Evolutionary conservation across 768 basidiomycete species (phyloP).

Genomic region (Ramaria rubella): DNA sequence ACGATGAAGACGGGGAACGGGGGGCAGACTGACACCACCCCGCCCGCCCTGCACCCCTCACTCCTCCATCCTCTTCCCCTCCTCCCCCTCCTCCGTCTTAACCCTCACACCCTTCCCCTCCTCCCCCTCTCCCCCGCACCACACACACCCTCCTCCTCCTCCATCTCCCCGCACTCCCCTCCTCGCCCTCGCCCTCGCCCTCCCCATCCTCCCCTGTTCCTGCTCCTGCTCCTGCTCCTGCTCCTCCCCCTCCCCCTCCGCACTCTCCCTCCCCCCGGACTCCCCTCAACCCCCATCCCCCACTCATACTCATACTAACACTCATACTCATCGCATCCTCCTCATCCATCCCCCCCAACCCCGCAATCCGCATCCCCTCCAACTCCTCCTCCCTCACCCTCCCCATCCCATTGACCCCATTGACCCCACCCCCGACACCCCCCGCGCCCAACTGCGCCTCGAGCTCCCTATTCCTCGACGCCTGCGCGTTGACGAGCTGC

Average conservation of each 20-base stretch:
- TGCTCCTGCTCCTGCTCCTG: not conserved
- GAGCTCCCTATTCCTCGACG: conserved; percentile 69
- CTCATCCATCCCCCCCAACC: conserved; percentile 27
- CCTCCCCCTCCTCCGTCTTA: conserved; percentile 20
- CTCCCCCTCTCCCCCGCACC: conserved; percentile 19
- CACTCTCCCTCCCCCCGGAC: conserved; percentile 22
- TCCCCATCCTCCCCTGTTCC: conserved; percentile 16
- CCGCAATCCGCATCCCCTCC: conserved; percentile 9
- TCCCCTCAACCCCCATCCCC: conserved; percentile 15
- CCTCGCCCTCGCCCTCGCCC: conserved; percentile 13
- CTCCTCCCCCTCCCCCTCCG: conserved; percentile 16
- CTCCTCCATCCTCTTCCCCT: conserved; percentile 23
- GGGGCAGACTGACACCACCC: too few relatives aligned
- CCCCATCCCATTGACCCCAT: conserved; percentile 17
- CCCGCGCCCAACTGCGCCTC: conserved; percentile 51
- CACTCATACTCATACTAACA: conserved; percentile 11
- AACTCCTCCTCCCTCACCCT: conserved; percentile 6
- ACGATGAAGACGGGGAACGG: too few relatives aligned
- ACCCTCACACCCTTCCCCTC: conserved; percentile 12
- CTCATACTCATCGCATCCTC: conserved; percentile 10
- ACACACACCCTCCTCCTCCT: conserved; percentile 21
- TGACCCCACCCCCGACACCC: not conserved
- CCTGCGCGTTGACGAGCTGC: conserved; percentile 77
- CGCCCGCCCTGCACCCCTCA: conserved; percentile 4
- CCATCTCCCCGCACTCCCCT: conserved; percentile 4